These are phyloP conservation scores for Cardamine occulta DNA, from an alignment of 345 rosid genomes.

Conservation along the genomic window DNA sequence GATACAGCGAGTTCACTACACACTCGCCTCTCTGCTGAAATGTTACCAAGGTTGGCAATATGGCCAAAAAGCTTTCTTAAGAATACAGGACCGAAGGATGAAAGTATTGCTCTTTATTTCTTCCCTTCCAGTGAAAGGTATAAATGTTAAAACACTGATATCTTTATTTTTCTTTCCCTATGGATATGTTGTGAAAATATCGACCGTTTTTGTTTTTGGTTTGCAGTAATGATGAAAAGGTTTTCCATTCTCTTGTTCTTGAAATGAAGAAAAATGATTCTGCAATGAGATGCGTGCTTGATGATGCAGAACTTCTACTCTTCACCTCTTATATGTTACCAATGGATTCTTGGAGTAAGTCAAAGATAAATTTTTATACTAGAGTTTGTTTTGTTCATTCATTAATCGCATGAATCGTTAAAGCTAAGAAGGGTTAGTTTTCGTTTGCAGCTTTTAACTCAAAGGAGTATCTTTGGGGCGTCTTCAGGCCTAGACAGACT, in stretches of 20 bases:
- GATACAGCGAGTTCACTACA: constrained; percentile 56
- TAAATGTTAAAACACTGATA: not conserved
- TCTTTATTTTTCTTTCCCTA: not conserved
- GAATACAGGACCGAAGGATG: constrained; percentile 52
- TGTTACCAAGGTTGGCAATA: constrained; percentile 51
- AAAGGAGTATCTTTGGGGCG: constrained; percentile 74
- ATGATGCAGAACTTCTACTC: constrained; percentile 67
- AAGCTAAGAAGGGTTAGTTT: constrained; percentile 18
- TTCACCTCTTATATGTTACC: constrained; percentile 70
- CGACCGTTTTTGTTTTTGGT: constrained; percentile 17
- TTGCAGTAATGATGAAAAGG: constrained; percentile 49
- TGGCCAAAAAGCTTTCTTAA: constrained; percentile 68
- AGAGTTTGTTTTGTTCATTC: not conserved
- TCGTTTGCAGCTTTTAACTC: constrained; percentile 55
- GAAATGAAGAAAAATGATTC: constrained; percentile 56
- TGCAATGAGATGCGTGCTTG: constrained; percentile 57
- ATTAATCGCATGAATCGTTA: not conserved
- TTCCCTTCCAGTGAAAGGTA: constrained; percentile 63
- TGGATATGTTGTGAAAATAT: constrained; percentile 2
- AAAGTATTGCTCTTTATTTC: constrained; percentile 64
- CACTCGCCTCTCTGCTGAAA: constrained; percentile 50
- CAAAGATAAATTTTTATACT: not conserved
- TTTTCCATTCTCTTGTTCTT: constrained; percentile 49
- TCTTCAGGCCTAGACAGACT: constrained; percentile 56
- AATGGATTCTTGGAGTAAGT: constrained; percentile 61